phyloP scores from a whole-genome alignment of 2,329 filamentous ascomycete genomes.

The Botrytis squamosa region DNA sequence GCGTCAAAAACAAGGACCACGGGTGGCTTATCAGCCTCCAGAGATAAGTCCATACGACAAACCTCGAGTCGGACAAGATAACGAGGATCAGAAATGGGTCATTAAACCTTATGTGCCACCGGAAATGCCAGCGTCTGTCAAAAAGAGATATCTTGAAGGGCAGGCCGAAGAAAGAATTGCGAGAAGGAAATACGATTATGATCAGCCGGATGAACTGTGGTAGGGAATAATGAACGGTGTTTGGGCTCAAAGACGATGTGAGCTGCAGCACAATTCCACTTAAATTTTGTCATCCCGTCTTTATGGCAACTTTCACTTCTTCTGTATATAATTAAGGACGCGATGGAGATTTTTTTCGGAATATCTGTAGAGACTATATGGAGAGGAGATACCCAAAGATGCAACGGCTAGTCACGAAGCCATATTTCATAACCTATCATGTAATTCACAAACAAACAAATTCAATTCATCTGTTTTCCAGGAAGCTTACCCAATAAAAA shows the following conservation, averaged over 20 bases:
- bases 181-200: conserved; percentile 14
- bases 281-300: not conserved
- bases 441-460: not conserved
- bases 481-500: not conserved
- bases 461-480: not conserved
- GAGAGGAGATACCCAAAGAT: conserved; percentile 1
- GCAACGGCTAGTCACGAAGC: not conserved
- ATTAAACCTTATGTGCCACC: conserved; percentile 14
- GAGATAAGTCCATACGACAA: conserved; percentile 1
- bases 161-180: not conserved
- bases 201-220: conserved; percentile 17
- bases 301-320: not conserved
- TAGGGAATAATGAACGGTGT: not conserved
- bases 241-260: not conserved
- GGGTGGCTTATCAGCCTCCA: not conserved
- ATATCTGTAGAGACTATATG: not conserved
- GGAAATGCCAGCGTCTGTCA: not conserved
- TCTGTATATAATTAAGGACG: not conserved
- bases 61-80: not conserved
- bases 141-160: conserved; percentile 6
- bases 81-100: conserved; percentile 4
- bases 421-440: not conserved
- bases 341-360: not conserved
- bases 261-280: not conserved
- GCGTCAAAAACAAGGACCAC: not conserved